Evolutionary conservation across 73 alveolate species (phyloP), one percentile per base, ranked within the genome.

Genomic region (Paramecium bursaria): DNA sequence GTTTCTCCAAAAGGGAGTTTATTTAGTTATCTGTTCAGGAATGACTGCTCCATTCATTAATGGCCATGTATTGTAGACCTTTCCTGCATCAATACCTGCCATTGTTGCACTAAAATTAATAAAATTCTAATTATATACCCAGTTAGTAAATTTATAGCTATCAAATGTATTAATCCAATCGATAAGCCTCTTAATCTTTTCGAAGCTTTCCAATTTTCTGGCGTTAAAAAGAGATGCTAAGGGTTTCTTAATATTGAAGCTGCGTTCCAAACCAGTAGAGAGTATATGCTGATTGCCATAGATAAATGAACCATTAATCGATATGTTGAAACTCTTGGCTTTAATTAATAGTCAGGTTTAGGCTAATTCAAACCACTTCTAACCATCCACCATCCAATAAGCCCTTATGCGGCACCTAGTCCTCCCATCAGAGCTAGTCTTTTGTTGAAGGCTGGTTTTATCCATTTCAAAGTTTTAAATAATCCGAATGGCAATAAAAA

Each of bases 341-440:
- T 92, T 42, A 80, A 67, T 61, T 93, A 90, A 35, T 91, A 48
- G 52, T 87, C 96, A 17, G 86, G 90, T 4, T 90, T 80, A 27
- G 93, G 85, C 6, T 85, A 19, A 46, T 92, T 91, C 10, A 94
- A 85, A 27, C 98, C 98, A 49, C 94, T 75, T 48, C 88, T 90
- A 35, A 94, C 98, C 98, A 94, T 94, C 94, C 96, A 90, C 98
- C 98, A 94, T 17, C 98, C 98, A 73, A 92, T 73, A 27, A 87
- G 76, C 9, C 97, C 98, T 92, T 94, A 86, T 4, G 91, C 47
- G 10, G 89, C 92, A 30, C 96, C 96, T 31, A 92, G 75, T 35
- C 88, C 94, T 7, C 85, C 74, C 31, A 90, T 54, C 1, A 73
- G 88, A 11, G 61, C 87, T 26, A 91, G 61, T 79, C 87, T 73